A percentile compares a stretch with the other conserved stretches of the same genome.
Evolutionary conservation across 768 basidiomycete genomes (phyloP).

Genomic region (Pleurotus giganteus): DNA sequence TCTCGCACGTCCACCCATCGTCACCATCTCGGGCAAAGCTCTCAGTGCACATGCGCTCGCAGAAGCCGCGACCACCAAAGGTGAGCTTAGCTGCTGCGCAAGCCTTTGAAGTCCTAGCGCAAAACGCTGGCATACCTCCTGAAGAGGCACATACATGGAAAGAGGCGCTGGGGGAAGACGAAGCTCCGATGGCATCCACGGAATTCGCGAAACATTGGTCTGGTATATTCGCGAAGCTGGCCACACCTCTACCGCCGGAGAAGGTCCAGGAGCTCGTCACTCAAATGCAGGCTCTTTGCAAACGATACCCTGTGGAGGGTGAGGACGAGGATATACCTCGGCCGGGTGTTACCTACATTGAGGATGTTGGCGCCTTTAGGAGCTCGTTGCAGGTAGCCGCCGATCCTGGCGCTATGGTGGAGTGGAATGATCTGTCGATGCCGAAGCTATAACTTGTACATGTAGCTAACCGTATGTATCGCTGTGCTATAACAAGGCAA

Average conservation of each 20-base stretch:
- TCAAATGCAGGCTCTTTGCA: conserved; percentile 55
- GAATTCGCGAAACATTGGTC: conserved; percentile 70
- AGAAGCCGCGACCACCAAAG: conserved; percentile 55
- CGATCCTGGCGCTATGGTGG: conserved; percentile 63
- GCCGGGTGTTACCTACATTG: conserved; percentile 55
- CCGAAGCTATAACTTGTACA: conserved; percentile 45
- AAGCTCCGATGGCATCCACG: conserved; percentile 46
- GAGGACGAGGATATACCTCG: conserved; percentile 46
- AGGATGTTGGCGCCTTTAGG: conserved; percentile 69
- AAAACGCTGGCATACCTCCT: conserved; percentile 43
- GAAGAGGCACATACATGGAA: conserved; percentile 47
- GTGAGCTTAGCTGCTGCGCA: conserved; percentile 64
- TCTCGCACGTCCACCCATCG: conserved; percentile 61
- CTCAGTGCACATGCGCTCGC: conserved; percentile 78
- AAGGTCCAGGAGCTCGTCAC: conserved; percentile 45
- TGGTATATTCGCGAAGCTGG: conserved; percentile 30
- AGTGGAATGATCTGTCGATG: conserved; percentile 72
- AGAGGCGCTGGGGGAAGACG: conserved; percentile 49
- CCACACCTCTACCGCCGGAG: conserved; percentile 22
- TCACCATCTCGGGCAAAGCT: conserved; percentile 75
- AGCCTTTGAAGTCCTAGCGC: conserved; percentile 57
- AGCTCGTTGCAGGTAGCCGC: conserved; percentile 50
- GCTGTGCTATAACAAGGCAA: background rate
- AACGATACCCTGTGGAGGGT: conserved; percentile 52
- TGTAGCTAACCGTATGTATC: background rate